phyloP scores from a whole-genome alignment of 2,329 filamentous ascomycete genomes.

The Cladosporium velox region DNA sequence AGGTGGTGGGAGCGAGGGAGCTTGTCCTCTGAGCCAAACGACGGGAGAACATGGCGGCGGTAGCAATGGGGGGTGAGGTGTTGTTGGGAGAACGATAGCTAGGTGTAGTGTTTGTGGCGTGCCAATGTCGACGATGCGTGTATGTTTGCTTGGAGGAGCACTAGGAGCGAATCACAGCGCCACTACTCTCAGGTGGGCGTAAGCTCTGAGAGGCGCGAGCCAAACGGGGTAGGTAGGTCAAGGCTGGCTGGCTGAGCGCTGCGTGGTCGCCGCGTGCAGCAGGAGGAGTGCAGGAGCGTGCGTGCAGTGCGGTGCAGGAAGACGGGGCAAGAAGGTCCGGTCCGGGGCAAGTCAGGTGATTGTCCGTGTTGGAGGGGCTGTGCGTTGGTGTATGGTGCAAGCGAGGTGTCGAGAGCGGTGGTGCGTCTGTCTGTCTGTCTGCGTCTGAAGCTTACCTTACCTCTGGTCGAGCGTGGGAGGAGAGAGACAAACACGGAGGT shows the following conservation, averaged over 20 bases:
- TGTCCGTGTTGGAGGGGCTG: not conserved
- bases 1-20: constrained; percentile 20
- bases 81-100: constrained; percentile 1
- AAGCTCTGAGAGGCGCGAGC: constrained; percentile 1
- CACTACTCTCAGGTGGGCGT: not conserved
- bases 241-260: not conserved
- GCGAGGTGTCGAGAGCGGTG: not conserved
- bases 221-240: not conserved
- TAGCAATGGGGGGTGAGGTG: constrained; percentile 8
- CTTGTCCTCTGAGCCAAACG: constrained; percentile 23
- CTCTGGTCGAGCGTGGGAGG: not conserved
- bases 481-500: constrained; percentile 2
- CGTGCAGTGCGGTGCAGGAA: not conserved
- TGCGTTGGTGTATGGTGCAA: not conserved
- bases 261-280: constrained; percentile 13
- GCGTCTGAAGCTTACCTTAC: not conserved
- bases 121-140: constrained; percentile 4
- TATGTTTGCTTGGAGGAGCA: constrained; percentile 13
- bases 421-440: not conserved
- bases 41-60: constrained; percentile 26
- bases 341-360: not conserved
- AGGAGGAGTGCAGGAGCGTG: not conserved
- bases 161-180: constrained; percentile 17
- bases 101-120: constrained; percentile 3
- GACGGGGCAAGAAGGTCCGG: constrained; percentile 3